Base-by-base conservation (phyloP, 2,329 filamentous ascomycete species). In the Balansia obtecta region DNA sequence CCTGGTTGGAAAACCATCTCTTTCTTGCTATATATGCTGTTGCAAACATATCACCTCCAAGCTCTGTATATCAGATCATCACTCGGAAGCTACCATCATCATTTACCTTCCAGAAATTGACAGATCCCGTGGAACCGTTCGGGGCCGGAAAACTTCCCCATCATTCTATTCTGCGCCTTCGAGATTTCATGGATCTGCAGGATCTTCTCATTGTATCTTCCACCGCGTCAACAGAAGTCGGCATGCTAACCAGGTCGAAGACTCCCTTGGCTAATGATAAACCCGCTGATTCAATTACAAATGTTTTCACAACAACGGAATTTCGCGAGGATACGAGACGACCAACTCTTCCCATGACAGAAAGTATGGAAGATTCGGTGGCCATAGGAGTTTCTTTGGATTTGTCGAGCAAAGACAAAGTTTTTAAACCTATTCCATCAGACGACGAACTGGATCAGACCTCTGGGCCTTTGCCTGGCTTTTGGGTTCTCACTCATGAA, bases 401-500 rank as follows among this genome's bases (percentile, higher is more conserved):
- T 65, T 70, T 96, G n/a, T 94, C 90, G 1, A 80, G 79, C 61
- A 86, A 79, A 52, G 85, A 91, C 48, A 87, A 80, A 57, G 86
- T 95, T 2, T 74, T 80, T 54, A 82, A 84, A 56, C 90, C 90
- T 1, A 85, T 95, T 52, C 80, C 80, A 18, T 76, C 80, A 1
- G 85, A 93, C 55, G 81, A 79, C 54, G 85, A 95, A 60, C 80
- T 94, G 45, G 77, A 85, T 33, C 79, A 90, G 59, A 94, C 89
- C 4, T 76, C 83, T 0, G 82, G 80, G 1, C 91, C 93, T 12
- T 68, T 97, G 9, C 93, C 93, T 6, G 88, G 83, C 11, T 73
- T 95, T 41, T 84, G 93, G 75, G 76, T 88, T 32, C 72, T 98
- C 15, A 97, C 94, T 53, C 84, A 95, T 56, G 88, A 96, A 60